Evolutionary conservation across 1,139 yeast genomes (phyloP), one percentile per base, ranked within the genome.

Genomic region (Pneumocystis murina): DNA sequence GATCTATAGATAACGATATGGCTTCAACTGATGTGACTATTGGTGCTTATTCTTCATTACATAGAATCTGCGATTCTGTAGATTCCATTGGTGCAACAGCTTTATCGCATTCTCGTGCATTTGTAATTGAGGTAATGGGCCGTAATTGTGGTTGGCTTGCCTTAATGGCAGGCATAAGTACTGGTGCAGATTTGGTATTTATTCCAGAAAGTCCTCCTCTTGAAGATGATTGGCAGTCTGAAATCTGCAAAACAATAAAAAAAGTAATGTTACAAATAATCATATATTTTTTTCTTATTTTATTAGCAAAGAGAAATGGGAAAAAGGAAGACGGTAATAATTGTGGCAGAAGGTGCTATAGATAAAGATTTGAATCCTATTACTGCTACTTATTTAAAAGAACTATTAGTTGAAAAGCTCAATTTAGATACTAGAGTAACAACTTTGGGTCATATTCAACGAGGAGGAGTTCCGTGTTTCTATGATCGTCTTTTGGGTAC

Each of bases 131-230:
- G 76, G 98, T 92, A 62, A 92, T 92, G 98, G 98, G 98, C 65
- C 84, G 98, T 74, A 96, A 92, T 76, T 92, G 98, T 79, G 98
- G 98, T 67, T 92, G 98, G 98, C 81, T 92, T 70, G 97, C 95
- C 1, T 80, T 92, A 69, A 87, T 90, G 94, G 91, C 97, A 20
- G 97, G 97, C 70, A 83, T 91, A 68, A 88, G 97, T 41, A 87
- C 96, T 48, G 88, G 96, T 68, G 97, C 98, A 14, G 98, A 92
- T 76, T 91, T 83, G 73, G 86, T 91, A 65, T 85, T 92, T 71
- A 86, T 92, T 69, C 98, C 98, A 39, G 98, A 92, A 75, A 83
- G 84, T 72, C 96, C 89, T 59, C 90, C 88, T 40, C 77, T 78
- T 70, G 81, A 84, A 17, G 71, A 69, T 3, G 77, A 79, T 67